Base-by-base conservation (phyloP, 106 monocot species). In the Allium sativum region DNA sequence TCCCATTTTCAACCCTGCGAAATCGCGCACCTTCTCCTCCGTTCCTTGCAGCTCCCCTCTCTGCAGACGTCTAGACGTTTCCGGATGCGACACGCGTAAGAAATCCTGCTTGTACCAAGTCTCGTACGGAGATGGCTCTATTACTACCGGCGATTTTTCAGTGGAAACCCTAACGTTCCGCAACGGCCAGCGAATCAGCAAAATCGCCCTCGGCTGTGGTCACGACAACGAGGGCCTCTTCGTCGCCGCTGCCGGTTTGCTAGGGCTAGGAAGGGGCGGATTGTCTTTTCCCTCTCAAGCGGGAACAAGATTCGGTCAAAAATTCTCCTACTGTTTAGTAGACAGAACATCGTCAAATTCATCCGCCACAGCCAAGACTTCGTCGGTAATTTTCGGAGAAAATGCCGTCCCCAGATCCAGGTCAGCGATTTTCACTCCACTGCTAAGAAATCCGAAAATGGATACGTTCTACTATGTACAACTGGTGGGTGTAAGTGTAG, bases 381-480 rank as follows among this genome's bases (percentile, higher is more conserved):
- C 87, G 0, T 78, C 81, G 11, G 56, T 84, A 9, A 65, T 92
- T n/a, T 92, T 92, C 67, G 92, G 92, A 58, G 22, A 40, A 18
- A 47, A 72, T 31, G 73, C 81, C 8, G 64, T 73, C 21, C 73
- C 83, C 4, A 41, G 45, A 11, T 41, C 58, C 12, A 48, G 12
- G 44, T 58, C 42, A 22, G 74, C 64, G 3, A 77, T 54, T 6
- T 88, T 66, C 79, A 93, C 88, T 1, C 81, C 84, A 12, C 76
- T 88, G 88, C 18, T 84, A 46, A 21, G 20, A 52, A 88, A 93
- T 62, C 84, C 88, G 4, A 76, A 65, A 57, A 54, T 79, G 77
- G 71, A 74, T 61, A 84, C 87, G 6, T 88, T 88, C 72, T 93
- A 93, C 77, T 93, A 84, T 77, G 75, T 93, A 6, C 82, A 84